These are phyloP conservation scores for Hansenula anomala DNA, from an alignment of 1,139 yeast species.

Conservation along the genomic window DNA sequence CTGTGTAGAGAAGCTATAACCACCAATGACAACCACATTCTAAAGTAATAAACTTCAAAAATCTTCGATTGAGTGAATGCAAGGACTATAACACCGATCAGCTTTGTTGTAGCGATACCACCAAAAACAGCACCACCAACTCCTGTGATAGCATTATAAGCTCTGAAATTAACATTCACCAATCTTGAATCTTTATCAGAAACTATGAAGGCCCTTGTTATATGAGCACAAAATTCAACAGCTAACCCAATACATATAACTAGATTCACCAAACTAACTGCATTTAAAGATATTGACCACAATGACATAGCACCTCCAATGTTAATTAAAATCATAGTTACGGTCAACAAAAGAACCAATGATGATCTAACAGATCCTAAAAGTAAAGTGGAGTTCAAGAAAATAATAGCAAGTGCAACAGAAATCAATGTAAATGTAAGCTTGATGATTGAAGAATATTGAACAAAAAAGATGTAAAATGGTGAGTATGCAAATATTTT, in stretches of 20 bases:
- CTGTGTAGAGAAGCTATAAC: slow-evolving; percentile 75
- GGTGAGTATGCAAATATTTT: slow-evolving; percentile 82
- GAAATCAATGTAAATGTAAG: slow-evolving; percentile 53
- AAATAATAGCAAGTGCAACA: slow-evolving; percentile 53
- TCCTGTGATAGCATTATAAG: slow-evolving; percentile 57
- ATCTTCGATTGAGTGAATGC: slow-evolving; percentile 85
- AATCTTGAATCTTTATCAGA: slow-evolving; percentile 28
- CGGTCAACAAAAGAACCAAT: slow-evolving; percentile 49
- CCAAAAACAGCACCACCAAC: slow-evolving; percentile 88
- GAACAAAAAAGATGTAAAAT: slow-evolving; percentile 88
- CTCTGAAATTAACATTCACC: slow-evolving; percentile 29
- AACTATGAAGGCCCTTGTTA: slow-evolving; percentile 64
- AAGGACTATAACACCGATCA: slow-evolving; percentile 80
- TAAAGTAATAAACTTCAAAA: slow-evolving; percentile 85
- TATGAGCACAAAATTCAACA: slow-evolving; percentile 88
- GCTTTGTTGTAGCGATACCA: slow-evolving; percentile 86
- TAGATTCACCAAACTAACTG: slow-evolving; percentile 82
- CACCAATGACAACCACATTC: slow-evolving; percentile 92
- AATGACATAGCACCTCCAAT: slow-evolving; percentile 78
- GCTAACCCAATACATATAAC: slow-evolving; percentile 89
- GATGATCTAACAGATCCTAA: slow-evolving; percentile 69
- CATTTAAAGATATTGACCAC: slow-evolving; percentile 77
- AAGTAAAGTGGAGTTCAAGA: slow-evolving; percentile 48
- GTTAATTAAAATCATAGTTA: slow-evolving; percentile 59
- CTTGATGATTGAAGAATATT: slow-evolving; percentile 60